Evolutionary conservation across 2,329 filamentous ascomycete species (phyloP).

Genomic region (Penicillium sp.): DNA sequence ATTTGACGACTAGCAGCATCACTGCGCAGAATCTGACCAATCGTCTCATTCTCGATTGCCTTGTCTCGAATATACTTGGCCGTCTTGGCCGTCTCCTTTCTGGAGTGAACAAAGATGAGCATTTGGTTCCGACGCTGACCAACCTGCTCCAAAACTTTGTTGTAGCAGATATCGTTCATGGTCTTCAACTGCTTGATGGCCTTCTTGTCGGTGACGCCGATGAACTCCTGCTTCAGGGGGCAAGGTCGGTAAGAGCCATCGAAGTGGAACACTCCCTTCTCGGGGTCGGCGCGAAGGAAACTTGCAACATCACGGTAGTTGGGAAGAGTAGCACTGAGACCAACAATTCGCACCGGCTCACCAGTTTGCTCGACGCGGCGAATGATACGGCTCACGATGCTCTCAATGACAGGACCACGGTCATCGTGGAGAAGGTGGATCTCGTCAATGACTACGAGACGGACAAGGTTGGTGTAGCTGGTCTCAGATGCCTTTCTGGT

Average conservation of each 20-base stretch:
- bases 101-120: constrained; percentile 97
- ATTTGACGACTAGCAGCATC: constrained; percentile 90
- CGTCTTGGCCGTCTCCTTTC: constrained; percentile 97
- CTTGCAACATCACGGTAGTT: constrained; percentile 96
- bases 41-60: constrained; percentile 93
- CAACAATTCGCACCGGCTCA: constrained; percentile 84
- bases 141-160: constrained; percentile 93
- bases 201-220: constrained; percentile 95
- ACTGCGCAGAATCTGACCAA: constrained; percentile 87
- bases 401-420: constrained; percentile 91
- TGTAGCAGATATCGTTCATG: constrained; percentile 99
- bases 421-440: constrained; percentile 98
- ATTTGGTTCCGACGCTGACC: constrained; percentile 92
- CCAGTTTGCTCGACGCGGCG: constrained; percentile 90
- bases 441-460: constrained; percentile 93
- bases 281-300: constrained; percentile 82
- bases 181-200: constrained; percentile 98
- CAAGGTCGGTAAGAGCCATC: constrained; percentile 92
- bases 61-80: constrained; percentile 95
- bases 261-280: constrained; percentile 90
- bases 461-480: constrained; percentile 95
- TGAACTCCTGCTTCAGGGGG: constrained; percentile 91
- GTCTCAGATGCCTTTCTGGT: constrained; percentile 95
- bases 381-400: constrained; percentile 91
- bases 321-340: constrained; percentile 88